phyloP scores from a whole-genome alignment of 2,329 filamentous ascomycete species.

The Sporothrix pseudoabietina region DNA sequence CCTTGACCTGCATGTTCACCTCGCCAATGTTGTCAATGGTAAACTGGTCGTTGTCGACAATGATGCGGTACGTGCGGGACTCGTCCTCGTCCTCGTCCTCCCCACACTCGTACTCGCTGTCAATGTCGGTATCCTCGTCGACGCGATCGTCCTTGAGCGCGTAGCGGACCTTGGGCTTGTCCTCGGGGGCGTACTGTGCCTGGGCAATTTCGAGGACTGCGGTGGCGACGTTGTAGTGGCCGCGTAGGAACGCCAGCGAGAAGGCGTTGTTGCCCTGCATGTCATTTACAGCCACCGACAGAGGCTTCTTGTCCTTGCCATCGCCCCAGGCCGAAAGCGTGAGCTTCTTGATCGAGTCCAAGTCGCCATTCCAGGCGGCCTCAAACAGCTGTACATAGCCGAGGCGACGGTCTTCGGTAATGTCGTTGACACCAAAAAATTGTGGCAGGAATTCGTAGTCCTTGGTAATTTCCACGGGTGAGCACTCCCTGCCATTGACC shows the following conservation, averaged over 20 bases:
- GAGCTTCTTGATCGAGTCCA: conserved; percentile 64
- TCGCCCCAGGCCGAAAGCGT: conserved; percentile 63
- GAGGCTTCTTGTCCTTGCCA: conserved; percentile 56
- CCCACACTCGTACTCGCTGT: conserved; percentile 44
- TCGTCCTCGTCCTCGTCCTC: conserved; percentile 38
- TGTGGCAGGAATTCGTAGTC: conserved; percentile 54
- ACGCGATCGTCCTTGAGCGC: conserved; percentile 47
- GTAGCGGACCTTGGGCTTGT: conserved; percentile 56
- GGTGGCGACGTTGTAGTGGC: conserved; percentile 64
- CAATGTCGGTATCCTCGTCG: conserved; percentile 43
- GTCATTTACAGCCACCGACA: conserved; percentile 66
- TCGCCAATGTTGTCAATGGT: conserved; percentile 77
- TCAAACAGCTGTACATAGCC: conserved; percentile 72
- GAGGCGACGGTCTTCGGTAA: conserved; percentile 55
- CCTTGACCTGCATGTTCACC: conserved; percentile 68
- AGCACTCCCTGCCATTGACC: conserved; percentile 39
- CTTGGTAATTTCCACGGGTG: background rate
- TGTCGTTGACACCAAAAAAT: conserved; percentile 58
- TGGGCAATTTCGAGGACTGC: conserved; percentile 70
- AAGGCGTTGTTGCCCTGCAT: conserved; percentile 59
- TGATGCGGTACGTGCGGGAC: conserved; percentile 52
- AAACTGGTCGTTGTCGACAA: conserved; percentile 67
- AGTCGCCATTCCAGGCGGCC: conserved; percentile 71
- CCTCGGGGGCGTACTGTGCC: conserved; percentile 65
- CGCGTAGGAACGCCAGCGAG: conserved; percentile 66